Evolutionary conservation across 1,284 basidiomycete genomes (phyloP).

Genomic region (Neolentinus lepideus): DNA sequence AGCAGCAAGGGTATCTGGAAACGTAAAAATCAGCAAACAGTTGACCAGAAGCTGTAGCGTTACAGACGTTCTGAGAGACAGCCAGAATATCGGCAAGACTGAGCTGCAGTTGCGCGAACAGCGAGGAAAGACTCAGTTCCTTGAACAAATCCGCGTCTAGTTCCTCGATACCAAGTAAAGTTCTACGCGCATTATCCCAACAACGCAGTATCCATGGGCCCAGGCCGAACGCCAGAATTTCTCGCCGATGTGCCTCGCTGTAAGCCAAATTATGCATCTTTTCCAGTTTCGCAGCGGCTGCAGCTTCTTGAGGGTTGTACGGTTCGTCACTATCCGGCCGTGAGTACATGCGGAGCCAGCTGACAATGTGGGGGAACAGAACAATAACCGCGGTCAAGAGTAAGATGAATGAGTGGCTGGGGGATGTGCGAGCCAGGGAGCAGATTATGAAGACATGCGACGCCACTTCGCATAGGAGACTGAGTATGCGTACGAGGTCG

Average conservation of each 20-base stretch:
- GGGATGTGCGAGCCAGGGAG: conserved; percentile 50
- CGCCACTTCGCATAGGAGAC: conserved; percentile 58
- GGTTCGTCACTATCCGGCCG: conserved; percentile 22
- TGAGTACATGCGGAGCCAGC: conserved; percentile 33
- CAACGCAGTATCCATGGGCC: conserved; percentile 73
- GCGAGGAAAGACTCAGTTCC: conserved; percentile 8
- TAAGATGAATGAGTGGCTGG: conserved; percentile 47
- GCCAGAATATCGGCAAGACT: conserved; percentile 57
- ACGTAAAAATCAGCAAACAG: conserved; percentile 6
- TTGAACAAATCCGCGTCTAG: not conserved
- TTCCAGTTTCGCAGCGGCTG: conserved; percentile 61
- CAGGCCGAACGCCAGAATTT: conserved; percentile 74
- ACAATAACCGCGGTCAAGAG: conserved; percentile 53
- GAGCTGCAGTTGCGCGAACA: conserved; percentile 39
- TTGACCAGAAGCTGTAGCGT: conserved; percentile 7
- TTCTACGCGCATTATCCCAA: conserved; percentile 59
- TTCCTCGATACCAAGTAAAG: conserved; percentile 49
- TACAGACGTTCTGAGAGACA: conserved; percentile 60
- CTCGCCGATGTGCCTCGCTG: conserved; percentile 63
- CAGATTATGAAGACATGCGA: conserved; percentile 63
- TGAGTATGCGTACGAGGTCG: conserved; percentile 68
- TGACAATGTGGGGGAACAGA: conserved; percentile 44
- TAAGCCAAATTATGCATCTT: conserved; percentile 65
- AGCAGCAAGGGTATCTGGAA: conserved; percentile 63
- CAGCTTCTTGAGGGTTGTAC: conserved; percentile 45